A percentile compares a stretch with the other conserved stretches of the same genome.
Conservation (phyloP, 176 grass and related monocot species). For the Bromus sterilis region DNA sequence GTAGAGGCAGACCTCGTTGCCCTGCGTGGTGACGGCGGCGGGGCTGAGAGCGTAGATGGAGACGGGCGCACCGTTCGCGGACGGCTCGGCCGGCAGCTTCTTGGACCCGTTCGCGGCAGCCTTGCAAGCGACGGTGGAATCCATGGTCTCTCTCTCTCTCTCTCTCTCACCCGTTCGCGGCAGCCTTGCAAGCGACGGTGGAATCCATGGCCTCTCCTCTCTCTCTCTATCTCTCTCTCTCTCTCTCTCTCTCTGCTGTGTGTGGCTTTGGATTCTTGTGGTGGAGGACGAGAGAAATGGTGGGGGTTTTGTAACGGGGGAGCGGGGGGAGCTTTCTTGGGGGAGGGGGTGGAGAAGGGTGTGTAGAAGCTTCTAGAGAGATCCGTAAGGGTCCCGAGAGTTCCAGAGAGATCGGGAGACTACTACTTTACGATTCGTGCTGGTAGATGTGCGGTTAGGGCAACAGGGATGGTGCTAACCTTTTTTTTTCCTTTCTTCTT, state of each 20-base stretch:
- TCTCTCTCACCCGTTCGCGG: neutral
- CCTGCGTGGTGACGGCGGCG: neutral
- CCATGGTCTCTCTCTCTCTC: constrained; percentile 21
- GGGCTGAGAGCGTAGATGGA: neutral
- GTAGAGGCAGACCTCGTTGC: constrained; percentile 11
- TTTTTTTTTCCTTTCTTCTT: too few species aligned
- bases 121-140: constrained; percentile 16
- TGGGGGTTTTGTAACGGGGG: neutral
- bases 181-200: constrained; percentile 15
- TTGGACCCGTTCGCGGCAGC: constrained; percentile 4
- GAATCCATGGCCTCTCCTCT: constrained; percentile 27
- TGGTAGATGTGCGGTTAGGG: neutral
- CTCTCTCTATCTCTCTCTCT: neutral
- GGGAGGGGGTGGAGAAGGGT: constrained; percentile 13
- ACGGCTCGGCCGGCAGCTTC: constrained; percentile 4
- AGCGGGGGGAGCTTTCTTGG: constrained; percentile 15
- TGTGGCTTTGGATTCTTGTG: neutral
- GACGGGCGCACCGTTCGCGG: neutral
- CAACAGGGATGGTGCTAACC: neutral
- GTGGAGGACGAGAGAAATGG: neutral
- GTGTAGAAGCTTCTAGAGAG: constrained; percentile 30
- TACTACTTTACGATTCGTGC: neutral
- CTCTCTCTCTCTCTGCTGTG: neutral
- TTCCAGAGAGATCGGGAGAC: neutral
- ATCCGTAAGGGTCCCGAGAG: neutral